These are phyloP conservation scores for Irpex lacteus DNA, from an alignment of 1,284 basidiomycete species.

Conservation along the genomic window DNA sequence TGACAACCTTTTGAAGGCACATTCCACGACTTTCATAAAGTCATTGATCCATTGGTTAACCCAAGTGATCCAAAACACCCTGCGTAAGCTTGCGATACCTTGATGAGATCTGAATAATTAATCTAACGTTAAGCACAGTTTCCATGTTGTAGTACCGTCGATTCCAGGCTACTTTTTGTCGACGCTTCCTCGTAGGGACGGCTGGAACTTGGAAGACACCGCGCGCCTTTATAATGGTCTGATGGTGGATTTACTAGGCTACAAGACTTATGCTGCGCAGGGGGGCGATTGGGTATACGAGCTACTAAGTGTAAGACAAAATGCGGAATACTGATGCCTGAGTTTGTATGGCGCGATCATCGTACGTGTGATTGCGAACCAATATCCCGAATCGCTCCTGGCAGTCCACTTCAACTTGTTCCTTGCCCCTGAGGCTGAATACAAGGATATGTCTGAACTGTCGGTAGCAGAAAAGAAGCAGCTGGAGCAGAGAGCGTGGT, in stretches of 20 bases:
- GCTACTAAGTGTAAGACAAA: too few relatives aligned
- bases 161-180: slow-evolving; percentile 20
- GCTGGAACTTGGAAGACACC: slow-evolving; percentile 15
- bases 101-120: neutral
- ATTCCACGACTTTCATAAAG: slow-evolving; percentile 16
- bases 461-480: neutral
- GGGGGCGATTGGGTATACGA: slow-evolving; percentile 12
- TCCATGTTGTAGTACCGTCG: slow-evolving; percentile 19
- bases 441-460: neutral
- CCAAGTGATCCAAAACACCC: slow-evolving; percentile 13
- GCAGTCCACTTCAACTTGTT: neutral
- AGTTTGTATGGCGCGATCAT: neutral
- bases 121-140: neutral
- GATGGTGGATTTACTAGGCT: slow-evolving; percentile 17
- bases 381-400: neutral
- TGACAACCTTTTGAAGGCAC: neutral
- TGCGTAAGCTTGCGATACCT: neutral
- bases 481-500: slow-evolving; percentile 1
- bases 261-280: slow-evolving; percentile 13
- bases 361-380: neutral
- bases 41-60: slow-evolving; percentile 12
- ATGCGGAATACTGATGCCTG: too few relatives aligned
- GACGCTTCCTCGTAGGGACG: slow-evolving; percentile 12
- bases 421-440: neutral
- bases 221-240: slow-evolving; percentile 16